Base-by-base conservation (phyloP, 371 early-diverging fungal species). In the Entomophthora muscae region DNA sequence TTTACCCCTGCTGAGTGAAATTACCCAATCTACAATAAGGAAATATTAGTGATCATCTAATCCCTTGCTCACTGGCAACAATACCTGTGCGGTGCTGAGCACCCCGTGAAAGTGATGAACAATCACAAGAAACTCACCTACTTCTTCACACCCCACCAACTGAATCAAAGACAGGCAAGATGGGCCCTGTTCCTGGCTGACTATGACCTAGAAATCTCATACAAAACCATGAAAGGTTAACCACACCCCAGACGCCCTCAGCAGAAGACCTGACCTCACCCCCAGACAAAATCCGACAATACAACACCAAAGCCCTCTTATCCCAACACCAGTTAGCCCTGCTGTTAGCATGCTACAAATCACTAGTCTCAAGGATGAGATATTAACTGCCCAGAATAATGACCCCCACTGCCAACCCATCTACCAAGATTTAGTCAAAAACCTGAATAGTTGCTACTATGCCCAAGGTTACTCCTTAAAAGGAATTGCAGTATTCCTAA, bases 191-290 rank as follows among this genome's bases (percentile, higher is more conserved):
- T 26, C 3, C 23, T 65, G 7, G n/a, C 5, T 22, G 24, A 59
- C 1, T 65, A 53, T 53, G 53, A 61, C 29, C 33, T 71, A 5
- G 63, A 67, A 0, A 69, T 73, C 22, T 13, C 10, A 3, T 72
- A 73, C 61, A 71, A 69, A 31, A 58, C n/a, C 70, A 22, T 70
- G 72, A 17, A 64, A 63, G 23, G 64, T 66, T 0, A 72, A 73
- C 22, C 23, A 57, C 3, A 66, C 72, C 0, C 69, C 71, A 0
- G 70, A 74, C 67, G 58, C 66, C 0, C 62, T 71, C 0, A 72
- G 71, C 0, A 42, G 68, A 21, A 21, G 65, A 0, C 53, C 68
- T n/a, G 55, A 55, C 10, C 21, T 5, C 28, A 3, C 3, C 10
- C 22, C 28, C 21, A 24, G 55, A 10, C 10, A 17, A 42, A 42